Evolutionary conservation across 441 rosid species (phyloP), one percentile per base, ranked within the genome.

Genomic region (Melianthus villosus): DNA sequence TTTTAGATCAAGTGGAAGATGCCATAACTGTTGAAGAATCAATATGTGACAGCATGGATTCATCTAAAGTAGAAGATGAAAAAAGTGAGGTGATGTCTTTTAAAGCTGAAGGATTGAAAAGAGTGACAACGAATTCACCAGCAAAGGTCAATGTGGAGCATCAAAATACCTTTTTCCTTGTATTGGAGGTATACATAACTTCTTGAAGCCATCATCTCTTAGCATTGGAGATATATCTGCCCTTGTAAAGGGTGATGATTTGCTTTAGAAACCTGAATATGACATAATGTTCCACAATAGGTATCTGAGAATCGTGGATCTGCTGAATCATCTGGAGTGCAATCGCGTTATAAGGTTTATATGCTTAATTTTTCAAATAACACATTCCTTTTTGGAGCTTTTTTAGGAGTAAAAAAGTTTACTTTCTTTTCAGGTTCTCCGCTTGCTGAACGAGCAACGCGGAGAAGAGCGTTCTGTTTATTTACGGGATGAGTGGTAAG

Each of bases 1-100:
- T 91, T 41, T 64, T 91, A 50, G 91, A 85, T 73, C 96, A 85
- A 70, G 93, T 91, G 27, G 82, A 82, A 74, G 93, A 82, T 69
- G 98, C 69, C 60, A 75, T 85, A 47, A 73, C 81, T 50, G 67
- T 66, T 42, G 94, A 85, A 42, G 93, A 66, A 29, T 57, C 66
- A 54, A 56, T 53, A 34, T 51, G 65, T 37, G 48, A 33, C 38
- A 54, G 36, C 20, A 63, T 50, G 38, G 61, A 59, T 60, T 49
- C 67, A 50, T 57, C 81, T 25, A 45, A 63, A 56, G 53, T 37
- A 60, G 51, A 43, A 54, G 54, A 60, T 46, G 55, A 22, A 42
- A 35, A 38, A 56, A 56, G 46, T 44, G 51, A 57, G 50, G 59
- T 42, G 38, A 26, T 42, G 28, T 33, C 68, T 30, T 18, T 48